Conservation (phyloP, 306 rosid genomes). For the Cicer yamashitae region DNA sequence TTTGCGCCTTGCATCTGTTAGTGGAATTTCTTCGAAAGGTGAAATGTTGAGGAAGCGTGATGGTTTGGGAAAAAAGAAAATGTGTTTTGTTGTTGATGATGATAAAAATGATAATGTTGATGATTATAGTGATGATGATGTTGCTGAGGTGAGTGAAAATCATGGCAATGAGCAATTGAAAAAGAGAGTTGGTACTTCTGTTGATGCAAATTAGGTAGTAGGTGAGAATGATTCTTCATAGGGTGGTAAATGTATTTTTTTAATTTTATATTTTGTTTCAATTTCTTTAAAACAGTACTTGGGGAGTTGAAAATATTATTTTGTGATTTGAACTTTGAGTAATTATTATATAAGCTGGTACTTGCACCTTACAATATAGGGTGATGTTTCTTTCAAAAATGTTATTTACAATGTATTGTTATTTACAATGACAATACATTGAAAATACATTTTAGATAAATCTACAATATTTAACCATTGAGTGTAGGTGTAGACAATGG, state of each 20-base stretch:
- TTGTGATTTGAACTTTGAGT: not conserved
- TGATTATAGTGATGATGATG: slow-evolving; percentile 24
- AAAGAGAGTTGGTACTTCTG: slow-evolving; percentile 28
- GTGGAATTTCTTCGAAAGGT: slow-evolving; percentile 9
- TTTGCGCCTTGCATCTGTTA: slow-evolving; percentile 29
- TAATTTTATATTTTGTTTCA: not conserved
- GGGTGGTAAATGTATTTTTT: slow-evolving; percentile 47
- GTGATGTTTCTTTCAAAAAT: too few species aligned
- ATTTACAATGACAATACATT: too few species aligned
- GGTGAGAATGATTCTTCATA: slow-evolving; percentile 36
- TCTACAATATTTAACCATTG: too few species aligned
- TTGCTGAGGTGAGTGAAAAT: slow-evolving; percentile 21
- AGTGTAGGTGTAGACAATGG: too few species aligned
- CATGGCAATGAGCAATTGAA: slow-evolving; percentile 36
- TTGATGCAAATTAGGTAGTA: slow-evolving; percentile 31
- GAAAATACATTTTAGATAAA: too few species aligned
- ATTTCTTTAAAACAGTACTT: not conserved
- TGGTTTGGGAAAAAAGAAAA: slow-evolving; percentile 14
- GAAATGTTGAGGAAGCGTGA: not conserved
- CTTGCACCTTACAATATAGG: too few species aligned
- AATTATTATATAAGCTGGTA: too few species aligned
- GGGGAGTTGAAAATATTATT: not conserved
- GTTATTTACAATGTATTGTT: too few species aligned
- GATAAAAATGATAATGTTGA: slow-evolving; percentile 7
- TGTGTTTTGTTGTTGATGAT: not conserved